Evolutionary conservation across 306 rosid species (phyloP).

Genomic region (Fagus crenata): DNA sequence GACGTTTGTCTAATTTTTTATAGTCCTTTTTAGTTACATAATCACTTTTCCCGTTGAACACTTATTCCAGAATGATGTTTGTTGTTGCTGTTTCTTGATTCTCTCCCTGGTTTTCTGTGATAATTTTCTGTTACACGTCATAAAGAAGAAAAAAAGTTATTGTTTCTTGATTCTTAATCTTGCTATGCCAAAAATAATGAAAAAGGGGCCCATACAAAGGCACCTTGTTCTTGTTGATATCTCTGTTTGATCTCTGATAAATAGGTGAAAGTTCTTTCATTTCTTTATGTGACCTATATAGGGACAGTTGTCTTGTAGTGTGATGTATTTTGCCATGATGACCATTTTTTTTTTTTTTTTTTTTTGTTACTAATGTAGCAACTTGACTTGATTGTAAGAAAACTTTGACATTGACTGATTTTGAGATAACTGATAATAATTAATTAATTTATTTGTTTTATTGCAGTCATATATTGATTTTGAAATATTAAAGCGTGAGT

Average conservation of each 20-base stretch:
- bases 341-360: background rate
- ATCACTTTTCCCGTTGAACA: background rate
- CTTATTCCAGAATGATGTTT: background rate
- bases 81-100: too few species aligned
- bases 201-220: background rate
- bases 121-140: too few species aligned
- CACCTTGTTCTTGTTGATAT: background rate
- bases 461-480: constrained; percentile 80
- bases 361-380: background rate
- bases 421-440: background rate
- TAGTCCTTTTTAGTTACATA: background rate
- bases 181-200: background rate
- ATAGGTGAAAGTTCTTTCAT: background rate
- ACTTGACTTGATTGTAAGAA: too few species aligned
- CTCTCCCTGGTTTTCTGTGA: too few species aligned
- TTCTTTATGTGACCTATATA: too few species aligned
- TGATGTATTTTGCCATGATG: background rate
- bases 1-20: background rate
- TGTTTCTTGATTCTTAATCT: background rate
- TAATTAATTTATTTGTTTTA: constrained; percentile 13
- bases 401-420: background rate
- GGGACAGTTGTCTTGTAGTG: background rate
- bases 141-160: background rate
- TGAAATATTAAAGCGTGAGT: constrained; percentile 78
- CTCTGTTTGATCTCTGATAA: background rate